A percentile compares a stretch with the other conserved stretches of the same genome.
These are phyloP conservation scores for Pisolithus tinctorius DNA, from an alignment of 768 basidiomycete genomes.

Conservation along the genomic window DNA sequence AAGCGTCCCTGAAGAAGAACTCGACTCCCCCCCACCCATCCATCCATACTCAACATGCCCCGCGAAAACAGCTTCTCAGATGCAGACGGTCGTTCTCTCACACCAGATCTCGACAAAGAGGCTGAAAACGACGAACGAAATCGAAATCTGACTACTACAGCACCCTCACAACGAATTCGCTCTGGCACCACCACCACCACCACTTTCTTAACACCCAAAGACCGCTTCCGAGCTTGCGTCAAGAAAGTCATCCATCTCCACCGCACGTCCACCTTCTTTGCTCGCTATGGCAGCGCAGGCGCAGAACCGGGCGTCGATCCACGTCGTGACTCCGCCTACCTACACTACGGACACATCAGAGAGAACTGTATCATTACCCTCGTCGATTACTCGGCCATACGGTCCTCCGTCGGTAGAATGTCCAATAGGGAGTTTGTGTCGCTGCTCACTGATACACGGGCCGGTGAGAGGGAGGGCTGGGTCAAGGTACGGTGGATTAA, in stretches of 20 bases:
- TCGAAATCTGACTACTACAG: too few relatives aligned
- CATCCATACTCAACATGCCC: constrained; percentile 35
- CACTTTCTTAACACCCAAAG: constrained; percentile 15
- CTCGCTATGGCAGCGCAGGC: constrained; percentile 36
- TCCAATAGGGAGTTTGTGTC: constrained; percentile 56
- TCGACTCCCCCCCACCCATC: background rate
- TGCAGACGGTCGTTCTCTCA: constrained; percentile 58
- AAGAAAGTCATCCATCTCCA: constrained; percentile 60
- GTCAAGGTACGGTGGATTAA: constrained; percentile 72
- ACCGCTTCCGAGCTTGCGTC: constrained; percentile 48
- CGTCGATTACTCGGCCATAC: constrained; percentile 55
- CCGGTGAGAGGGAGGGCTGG: constrained; percentile 49
- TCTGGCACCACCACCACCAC: background rate
- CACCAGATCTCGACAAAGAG: constrained; percentile 51
- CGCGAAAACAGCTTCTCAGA: constrained; percentile 64
- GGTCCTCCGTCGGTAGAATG: constrained; percentile 49
- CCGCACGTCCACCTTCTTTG: constrained; percentile 38
- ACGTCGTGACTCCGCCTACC: constrained; percentile 48
- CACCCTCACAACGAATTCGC: background rate
- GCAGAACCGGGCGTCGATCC: constrained; percentile 72
- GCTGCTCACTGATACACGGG: constrained; percentile 39
- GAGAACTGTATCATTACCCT: constrained; percentile 62
- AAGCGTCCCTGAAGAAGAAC: background rate
- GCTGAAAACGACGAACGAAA: constrained; percentile 16
- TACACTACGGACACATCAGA: constrained; percentile 50